Evolutionary conservation across 2,329 filamentous ascomycete genomes (phyloP).

Genomic region (Calonectria montana): DNA sequence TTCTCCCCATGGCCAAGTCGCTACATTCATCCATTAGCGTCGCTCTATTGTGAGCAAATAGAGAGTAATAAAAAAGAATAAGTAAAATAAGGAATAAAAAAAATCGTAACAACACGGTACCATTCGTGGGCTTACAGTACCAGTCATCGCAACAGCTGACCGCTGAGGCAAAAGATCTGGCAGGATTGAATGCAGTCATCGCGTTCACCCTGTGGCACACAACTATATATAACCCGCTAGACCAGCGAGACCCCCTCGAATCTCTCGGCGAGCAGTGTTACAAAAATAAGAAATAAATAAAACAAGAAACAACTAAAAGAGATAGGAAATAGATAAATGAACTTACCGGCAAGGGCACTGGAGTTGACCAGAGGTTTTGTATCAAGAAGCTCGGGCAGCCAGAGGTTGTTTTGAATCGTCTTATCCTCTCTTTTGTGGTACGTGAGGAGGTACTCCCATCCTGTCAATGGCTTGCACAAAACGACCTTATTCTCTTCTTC

Average conservation of each 20-base stretch:
- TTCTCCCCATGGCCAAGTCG: constrained; percentile 14
- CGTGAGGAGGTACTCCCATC: neutral
- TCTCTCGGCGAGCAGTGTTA: too few species aligned
- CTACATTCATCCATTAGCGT: neutral
- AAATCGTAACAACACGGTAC: too few species aligned
- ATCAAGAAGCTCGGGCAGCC: constrained; percentile 2
- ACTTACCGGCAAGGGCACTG: constrained; percentile 8
- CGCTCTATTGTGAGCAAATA: neutral
- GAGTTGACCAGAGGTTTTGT: neutral
- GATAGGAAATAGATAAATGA: neutral
- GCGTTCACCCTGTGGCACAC: too few species aligned
- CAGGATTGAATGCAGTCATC: too few species aligned
- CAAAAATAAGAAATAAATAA: too few species aligned
- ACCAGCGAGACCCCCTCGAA: too few species aligned
- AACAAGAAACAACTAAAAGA: neutral
- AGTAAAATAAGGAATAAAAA: neutral
- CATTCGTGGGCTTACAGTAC: too few species aligned
- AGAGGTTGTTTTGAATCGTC: neutral
- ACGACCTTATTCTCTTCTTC: neutral
- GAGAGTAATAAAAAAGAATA: neutral
- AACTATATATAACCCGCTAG: too few species aligned
- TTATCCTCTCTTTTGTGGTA: neutral
- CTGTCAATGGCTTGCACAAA: neutral
- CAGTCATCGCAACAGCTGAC: too few species aligned
- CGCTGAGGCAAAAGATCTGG: too few species aligned